These are phyloP conservation scores for Xylariaceae sp. DNA, from an alignment of 2,329 filamentous ascomycete species.

Conservation along the genomic window DNA sequence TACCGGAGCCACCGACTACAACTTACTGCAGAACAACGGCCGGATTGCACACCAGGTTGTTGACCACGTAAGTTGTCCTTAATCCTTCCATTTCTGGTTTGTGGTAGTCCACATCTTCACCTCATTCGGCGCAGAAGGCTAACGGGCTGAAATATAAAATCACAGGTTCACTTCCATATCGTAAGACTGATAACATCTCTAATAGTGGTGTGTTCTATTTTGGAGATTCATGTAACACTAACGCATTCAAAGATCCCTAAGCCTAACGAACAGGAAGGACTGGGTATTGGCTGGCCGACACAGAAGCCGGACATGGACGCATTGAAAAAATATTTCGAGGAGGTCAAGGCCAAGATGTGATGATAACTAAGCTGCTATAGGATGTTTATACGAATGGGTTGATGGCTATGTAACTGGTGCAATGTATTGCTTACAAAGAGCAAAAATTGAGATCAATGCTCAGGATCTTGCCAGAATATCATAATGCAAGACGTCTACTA, in stretches of 20 bases:
- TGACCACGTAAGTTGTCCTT: slow-evolving; percentile 73
- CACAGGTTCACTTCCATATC: slow-evolving; percentile 90
- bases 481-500: not conserved
- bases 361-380: not conserved
- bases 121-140: not conserved
- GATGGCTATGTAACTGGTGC: slow-evolving; percentile 3
- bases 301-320: slow-evolving; percentile 79
- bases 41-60: slow-evolving; percentile 89
- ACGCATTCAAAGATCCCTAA: slow-evolving; percentile 77
- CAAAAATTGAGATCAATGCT: not conserved
- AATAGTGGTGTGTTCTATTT: no score
- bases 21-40: slow-evolving; percentile 96
- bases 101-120: slow-evolving; percentile 7
- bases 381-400: not conserved
- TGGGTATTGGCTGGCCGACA: slow-evolving; percentile 81
- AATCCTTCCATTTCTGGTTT: not conserved
- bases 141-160: not conserved
- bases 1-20: slow-evolving; percentile 80
- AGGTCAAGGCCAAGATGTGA: slow-evolving; percentile 89
- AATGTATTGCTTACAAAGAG: not conserved
- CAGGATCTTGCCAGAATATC: not conserved
- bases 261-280: slow-evolving; percentile 80
- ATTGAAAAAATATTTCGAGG: slow-evolving; percentile 78
- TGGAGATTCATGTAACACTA: no score
- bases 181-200: slow-evolving; percentile 51